Evolutionary conservation across 1,284 basidiomycete species (phyloP).

Genomic region (Apiotrichum montevideense): DNA sequence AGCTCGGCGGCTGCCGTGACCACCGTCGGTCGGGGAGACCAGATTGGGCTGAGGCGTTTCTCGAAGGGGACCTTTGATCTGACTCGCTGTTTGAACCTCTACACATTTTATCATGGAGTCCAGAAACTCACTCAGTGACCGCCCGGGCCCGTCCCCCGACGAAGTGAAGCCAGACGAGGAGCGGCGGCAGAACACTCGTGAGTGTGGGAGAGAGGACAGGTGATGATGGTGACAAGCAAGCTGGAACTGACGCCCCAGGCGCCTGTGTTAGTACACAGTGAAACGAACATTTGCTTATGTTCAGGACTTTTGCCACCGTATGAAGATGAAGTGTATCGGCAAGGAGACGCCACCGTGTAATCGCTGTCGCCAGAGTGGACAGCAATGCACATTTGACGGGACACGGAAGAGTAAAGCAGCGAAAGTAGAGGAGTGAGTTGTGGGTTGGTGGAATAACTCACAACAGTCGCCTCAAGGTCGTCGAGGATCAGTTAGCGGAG

Average conservation of each 20-base stretch:
- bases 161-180: not conserved
- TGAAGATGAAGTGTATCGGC: slow-evolving; percentile 57
- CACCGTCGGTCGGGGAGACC: no score
- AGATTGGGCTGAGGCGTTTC: no score
- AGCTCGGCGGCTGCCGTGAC: no score
- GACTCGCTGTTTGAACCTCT: no score
- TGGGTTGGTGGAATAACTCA: not conserved
- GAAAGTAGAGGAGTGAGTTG: slow-evolving; percentile 73
- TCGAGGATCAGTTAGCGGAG: slow-evolving; percentile 70
- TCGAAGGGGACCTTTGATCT: no score
- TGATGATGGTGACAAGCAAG: no score
- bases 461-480: slow-evolving; percentile 70
- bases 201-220: no score
- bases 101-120: no score
- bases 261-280: not conserved
- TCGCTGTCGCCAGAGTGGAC: slow-evolving; percentile 51
- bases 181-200: no score
- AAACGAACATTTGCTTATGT: not conserved
- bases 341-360: slow-evolving; percentile 65
- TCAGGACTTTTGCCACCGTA: slow-evolving; percentile 40
- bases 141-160: not conserved
- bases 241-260: not conserved
- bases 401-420: slow-evolving; percentile 63
- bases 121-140: no score
- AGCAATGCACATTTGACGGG: slow-evolving; percentile 84